phyloP scores from a whole-genome alignment of 805 yeast species.

The Candida namnaoensis region DNA sequence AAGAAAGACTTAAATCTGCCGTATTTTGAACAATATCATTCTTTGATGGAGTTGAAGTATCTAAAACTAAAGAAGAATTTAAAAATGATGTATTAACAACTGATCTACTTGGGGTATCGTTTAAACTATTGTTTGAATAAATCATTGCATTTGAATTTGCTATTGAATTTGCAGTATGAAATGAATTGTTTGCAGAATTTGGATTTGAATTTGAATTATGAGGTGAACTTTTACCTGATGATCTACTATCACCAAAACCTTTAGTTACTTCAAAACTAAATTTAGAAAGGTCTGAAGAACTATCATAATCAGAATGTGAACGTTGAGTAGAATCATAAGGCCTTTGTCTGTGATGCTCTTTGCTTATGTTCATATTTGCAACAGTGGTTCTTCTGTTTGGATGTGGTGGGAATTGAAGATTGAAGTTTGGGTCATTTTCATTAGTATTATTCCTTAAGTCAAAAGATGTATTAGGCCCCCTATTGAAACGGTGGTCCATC shows the following conservation, averaged over 20 bases:
- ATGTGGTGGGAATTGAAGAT: too few species aligned
- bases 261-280: slow-evolving; percentile 9
- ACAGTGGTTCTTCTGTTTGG: too few species aligned
- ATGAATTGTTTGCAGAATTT: not conserved
- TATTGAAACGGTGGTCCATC: too few species aligned
- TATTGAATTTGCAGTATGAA: not conserved
- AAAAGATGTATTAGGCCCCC: too few species aligned
- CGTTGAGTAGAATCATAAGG: too few species aligned
- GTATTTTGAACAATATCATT: too few species aligned
- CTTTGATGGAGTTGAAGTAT: slow-evolving; percentile 10
- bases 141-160: not conserved
- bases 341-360: too few species aligned
- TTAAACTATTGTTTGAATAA: slow-evolving; percentile 1
- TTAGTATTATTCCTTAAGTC: too few species aligned
- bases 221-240: too few species aligned
- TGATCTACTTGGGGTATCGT: not conserved
- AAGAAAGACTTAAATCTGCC: slow-evolving; percentile 4
- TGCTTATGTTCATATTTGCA: too few species aligned
- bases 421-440: too few species aligned
- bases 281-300: slow-evolving; percentile 7
- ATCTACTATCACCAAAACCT: not conserved
- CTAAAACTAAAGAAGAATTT: slow-evolving; percentile 1
- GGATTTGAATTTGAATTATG: not conserved
- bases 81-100: slow-evolving; percentile 11
- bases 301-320: slow-evolving; percentile 1